These are phyloP conservation scores for Aspergillus sp. DNA, from an alignment of 2,329 filamentous ascomycete species.

Conservation along the genomic window DNA sequence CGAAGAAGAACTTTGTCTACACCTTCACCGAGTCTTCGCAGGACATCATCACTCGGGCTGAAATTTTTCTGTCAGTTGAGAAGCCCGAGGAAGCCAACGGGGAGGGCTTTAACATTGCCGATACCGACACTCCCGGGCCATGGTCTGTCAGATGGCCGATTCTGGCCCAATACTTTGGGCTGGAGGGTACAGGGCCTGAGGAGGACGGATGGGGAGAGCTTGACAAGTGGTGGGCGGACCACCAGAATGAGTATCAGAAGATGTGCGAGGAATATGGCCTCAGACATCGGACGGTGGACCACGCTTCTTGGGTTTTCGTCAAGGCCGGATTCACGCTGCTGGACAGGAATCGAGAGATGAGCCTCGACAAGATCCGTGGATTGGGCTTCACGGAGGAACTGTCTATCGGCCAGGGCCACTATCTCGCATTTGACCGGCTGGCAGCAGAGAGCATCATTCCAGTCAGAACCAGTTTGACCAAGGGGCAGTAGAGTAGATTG, in stretches of 20 bases:
- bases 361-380: constrained; percentile 23
- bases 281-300: background rate
- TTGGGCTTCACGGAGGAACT: constrained; percentile 24
- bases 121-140: constrained; percentile 14
- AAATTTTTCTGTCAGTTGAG: constrained; percentile 26
- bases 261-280: constrained; percentile 23
- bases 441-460: constrained; percentile 8
- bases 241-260: constrained; percentile 17
- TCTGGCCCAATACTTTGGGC: constrained; percentile 22
- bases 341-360: constrained; percentile 19
- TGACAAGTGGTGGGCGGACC: constrained; percentile 22
- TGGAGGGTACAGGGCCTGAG: constrained; percentile 11
- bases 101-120: constrained; percentile 27
- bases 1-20: constrained; percentile 31
- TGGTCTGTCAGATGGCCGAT: constrained; percentile 23
- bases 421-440: constrained; percentile 10
- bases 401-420: constrained; percentile 19
- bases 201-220: constrained; percentile 12
- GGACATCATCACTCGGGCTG: constrained; percentile 26
- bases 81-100: constrained; percentile 17
- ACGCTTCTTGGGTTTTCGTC: constrained; percentile 18
- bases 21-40: constrained; percentile 40
- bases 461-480: too few relatives aligned
- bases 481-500: too few relatives aligned
- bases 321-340: constrained; percentile 16